Evolutionary conservation across 1,284 basidiomycete genomes (phyloP), one percentile per base, ranked within the genome.

Genomic region (Trametes versicolor): DNA sequence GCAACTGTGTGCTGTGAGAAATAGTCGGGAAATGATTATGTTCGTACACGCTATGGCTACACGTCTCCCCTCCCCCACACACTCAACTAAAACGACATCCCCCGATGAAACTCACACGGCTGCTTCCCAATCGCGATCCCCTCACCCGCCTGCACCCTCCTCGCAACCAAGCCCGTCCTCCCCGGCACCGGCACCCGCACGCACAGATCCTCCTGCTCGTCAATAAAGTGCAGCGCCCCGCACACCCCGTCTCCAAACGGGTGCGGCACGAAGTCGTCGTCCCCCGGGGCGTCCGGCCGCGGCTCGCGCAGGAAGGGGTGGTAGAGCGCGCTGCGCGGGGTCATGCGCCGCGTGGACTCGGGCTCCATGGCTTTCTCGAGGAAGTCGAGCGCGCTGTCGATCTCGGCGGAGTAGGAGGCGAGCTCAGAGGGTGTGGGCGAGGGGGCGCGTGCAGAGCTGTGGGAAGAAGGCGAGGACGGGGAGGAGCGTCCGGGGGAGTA

Each of bases 331-430:
- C 86, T 80, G 9, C 85, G 83, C 1, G 96, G 93, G 2, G 93
- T 95, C 58, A 91, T 84, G 12, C 96, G 87, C 55, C 85, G 86
- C 48, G 88, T 90, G 9, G 88, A 87, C 73, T 95, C 92, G 0
- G 93, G 87, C 27, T 92, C 82, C 73, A 98, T 83, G 32, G 94
- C 77, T 58, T 83, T 79, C 62, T 89, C 87, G 54, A 95, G 83
- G 15, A 98, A 83, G 72, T 92, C 89, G 57, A 97, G 82, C 1
- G 91, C 93, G 37, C 81, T 74, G 65, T 88, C 88, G 50, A 97
- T 79, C 63, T 88, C 87, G 41, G 74, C 73, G 54, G 78, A 81
- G 72, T 94, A 87, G 57, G 77, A 71, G 57, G 81, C 76, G 2
- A 67, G 41, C 4, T 71, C 70, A 4, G 71, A 69, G 23, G 66